These are phyloP conservation scores for Blastocystis hominis DNA, from an alignment of 352 stramenopile genomes.

Conservation along the genomic window DNA sequence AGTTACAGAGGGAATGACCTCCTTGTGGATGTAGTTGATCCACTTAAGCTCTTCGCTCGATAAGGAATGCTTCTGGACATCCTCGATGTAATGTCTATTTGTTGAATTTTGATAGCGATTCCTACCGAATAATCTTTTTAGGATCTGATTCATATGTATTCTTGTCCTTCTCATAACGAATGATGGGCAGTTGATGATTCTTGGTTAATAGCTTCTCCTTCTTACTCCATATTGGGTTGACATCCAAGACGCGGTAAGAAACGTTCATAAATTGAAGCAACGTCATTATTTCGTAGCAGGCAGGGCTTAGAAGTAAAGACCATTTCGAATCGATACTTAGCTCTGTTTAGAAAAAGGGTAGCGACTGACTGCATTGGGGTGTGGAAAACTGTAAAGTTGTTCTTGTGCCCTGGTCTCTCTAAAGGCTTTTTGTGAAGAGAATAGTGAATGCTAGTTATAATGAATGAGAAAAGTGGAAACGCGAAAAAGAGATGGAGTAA, in stretches of 20 bases:
- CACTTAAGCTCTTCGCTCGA: conserved; percentile 38
- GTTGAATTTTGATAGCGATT: background rate
- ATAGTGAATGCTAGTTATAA: too few relatives aligned
- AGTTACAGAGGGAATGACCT: conserved; percentile 15
- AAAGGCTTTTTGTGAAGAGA: too few relatives aligned
- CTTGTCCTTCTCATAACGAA: conserved; percentile 45
- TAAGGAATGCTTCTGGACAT: conserved; percentile 25
- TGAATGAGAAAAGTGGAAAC: too few relatives aligned
- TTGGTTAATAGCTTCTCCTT: conserved; percentile 37
- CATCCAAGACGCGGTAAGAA: conserved; percentile 17
- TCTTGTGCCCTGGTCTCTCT: too few relatives aligned
- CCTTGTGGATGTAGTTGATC: conserved; percentile 55
- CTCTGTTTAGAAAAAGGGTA: conserved; percentile 38
- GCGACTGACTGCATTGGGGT: conserved; percentile 13
- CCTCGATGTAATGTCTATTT: conserved; percentile 43
- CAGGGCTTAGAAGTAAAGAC: background rate
- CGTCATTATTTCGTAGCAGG: conserved; percentile 47
- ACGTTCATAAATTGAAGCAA: conserved; percentile 51
- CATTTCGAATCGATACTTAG: background rate
- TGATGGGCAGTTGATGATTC: conserved; percentile 28
- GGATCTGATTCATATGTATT: conserved; percentile 45
- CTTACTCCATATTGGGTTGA: conserved; percentile 32
- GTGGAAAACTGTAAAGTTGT: too few relatives aligned
- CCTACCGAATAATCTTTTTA: conserved; percentile 47
- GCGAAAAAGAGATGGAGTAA: too few relatives aligned